phyloP scores from a whole-genome alignment of 2,329 filamentous ascomycete species.

The Colletotrichum tofieldiae region DNA sequence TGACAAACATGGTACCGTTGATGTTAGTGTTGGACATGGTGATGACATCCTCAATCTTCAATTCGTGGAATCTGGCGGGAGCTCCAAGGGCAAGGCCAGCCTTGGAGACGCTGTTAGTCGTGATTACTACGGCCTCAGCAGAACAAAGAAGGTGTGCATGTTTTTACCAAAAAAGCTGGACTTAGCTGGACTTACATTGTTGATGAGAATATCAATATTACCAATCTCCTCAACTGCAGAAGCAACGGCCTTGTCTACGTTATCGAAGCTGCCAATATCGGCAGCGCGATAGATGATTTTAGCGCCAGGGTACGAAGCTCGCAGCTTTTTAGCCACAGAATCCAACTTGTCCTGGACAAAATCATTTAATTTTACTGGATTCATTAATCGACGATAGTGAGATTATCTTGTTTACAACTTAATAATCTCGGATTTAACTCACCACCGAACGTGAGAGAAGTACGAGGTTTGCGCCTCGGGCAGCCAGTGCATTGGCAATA shows the following conservation, averaged over 20 bases:
- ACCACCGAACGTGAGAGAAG: slow-evolving; percentile 58
- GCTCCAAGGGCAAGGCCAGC: slow-evolving; percentile 64
- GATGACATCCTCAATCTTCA: slow-evolving; percentile 58
- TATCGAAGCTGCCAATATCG: slow-evolving; percentile 53
- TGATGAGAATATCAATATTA: slow-evolving; percentile 61
- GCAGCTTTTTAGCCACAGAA: slow-evolving; percentile 44
- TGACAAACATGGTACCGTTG: slow-evolving; percentile 62
- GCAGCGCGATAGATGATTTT: slow-evolving; percentile 42
- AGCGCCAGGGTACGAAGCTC: slow-evolving; percentile 30
- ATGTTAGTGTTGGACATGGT: slow-evolving; percentile 65
- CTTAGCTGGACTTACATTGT: slow-evolving; percentile 53
- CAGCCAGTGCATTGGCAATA: slow-evolving; percentile 57
- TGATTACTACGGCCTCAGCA: background rate
- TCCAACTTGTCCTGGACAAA: slow-evolving; percentile 44
- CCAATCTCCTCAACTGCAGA: slow-evolving; percentile 52
- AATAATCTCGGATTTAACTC: background rate
- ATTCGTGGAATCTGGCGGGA: slow-evolving; percentile 58
- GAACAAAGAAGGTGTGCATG: background rate
- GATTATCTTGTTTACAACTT: background rate
- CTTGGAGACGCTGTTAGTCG: slow-evolving; percentile 38
- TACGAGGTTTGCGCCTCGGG: slow-evolving; percentile 57
- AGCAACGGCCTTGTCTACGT: slow-evolving; percentile 50
- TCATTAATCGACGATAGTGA: background rate
- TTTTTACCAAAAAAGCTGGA: background rate
- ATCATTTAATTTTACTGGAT: background rate